These are phyloP conservation scores for Nematocida homosporus DNA, from an alignment of 371 early-diverging fungal species.

Conservation along the genomic window DNA sequence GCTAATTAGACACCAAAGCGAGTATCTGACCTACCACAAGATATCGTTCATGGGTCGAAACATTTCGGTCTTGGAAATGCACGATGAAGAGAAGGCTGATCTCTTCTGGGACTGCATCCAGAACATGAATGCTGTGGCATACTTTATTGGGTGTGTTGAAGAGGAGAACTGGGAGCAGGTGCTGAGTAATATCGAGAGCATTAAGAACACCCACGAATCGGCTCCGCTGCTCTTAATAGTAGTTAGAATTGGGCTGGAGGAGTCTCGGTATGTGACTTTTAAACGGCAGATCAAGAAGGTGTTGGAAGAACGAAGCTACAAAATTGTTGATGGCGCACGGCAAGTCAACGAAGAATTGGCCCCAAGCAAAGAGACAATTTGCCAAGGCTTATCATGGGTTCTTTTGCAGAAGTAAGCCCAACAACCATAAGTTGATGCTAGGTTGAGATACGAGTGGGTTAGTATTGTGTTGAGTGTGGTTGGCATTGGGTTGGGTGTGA, in stretches of 20 bases:
- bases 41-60: neutral
- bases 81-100: slow-evolving; percentile 10
- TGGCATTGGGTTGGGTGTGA: too few relatives aligned
- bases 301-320: slow-evolving; percentile 11
- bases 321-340: slow-evolving; percentile 8
- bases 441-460: too few relatives aligned
- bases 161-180: neutral
- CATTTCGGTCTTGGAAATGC: slow-evolving; percentile 36
- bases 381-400: slow-evolving; percentile 24
- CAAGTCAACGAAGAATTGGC: neutral
- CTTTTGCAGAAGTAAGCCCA: too few relatives aligned
- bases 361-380: slow-evolving; percentile 7
- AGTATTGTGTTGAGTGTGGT: too few relatives aligned
- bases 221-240: slow-evolving; percentile 39
- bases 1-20: slow-evolving; percentile 4
- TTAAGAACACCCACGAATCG: slow-evolving; percentile 24
- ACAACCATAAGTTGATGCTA: too few relatives aligned
- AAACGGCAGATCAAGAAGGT: slow-evolving; percentile 24
- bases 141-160: slow-evolving; percentile 9
- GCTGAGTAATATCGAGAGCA: slow-evolving; percentile 2
- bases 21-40: slow-evolving; percentile 34
- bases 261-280: slow-evolving; percentile 6
- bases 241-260: neutral
- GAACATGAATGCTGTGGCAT: slow-evolving; percentile 29
- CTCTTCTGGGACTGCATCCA: slow-evolving; percentile 54